These are phyloP conservation scores for Henckelia pumila DNA, from an alignment of 257 asterid species.

Conservation along the genomic window DNA sequence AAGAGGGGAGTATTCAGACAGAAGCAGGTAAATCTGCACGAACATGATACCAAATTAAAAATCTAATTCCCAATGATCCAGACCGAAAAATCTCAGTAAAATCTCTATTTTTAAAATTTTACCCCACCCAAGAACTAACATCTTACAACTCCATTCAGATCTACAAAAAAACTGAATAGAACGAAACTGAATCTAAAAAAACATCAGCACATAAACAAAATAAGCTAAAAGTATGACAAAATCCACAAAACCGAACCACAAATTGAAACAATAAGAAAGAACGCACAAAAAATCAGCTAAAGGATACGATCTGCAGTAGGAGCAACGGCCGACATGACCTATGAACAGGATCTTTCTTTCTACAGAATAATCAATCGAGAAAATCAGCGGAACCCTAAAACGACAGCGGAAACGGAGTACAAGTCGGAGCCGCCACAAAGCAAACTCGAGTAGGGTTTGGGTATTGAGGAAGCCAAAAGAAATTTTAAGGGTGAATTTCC, in stretches of 20 bases:
- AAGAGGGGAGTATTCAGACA: background rate
- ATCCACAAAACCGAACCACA: background rate
- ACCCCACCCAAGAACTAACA: background rate
- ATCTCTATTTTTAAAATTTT: background rate
- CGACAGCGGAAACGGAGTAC: conserved; percentile 23
- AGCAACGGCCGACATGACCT: conserved; percentile 54
- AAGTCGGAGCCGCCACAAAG: conserved; percentile 40
- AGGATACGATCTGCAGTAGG: conserved; percentile 70
- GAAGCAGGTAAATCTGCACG: background rate
- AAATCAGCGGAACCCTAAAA: conserved; percentile 4
- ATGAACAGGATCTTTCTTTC: conserved; percentile 20
- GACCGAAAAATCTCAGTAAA: background rate
- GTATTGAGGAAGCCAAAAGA: conserved; percentile 37
- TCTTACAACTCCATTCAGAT: conserved; percentile 27
- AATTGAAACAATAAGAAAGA: background rate
- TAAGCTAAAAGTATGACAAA: background rate
- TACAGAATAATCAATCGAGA: background rate
- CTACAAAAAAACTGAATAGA: conserved; percentile 11
- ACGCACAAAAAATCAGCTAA: background rate
- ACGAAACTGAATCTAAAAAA: background rate
- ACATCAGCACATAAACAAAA: background rate
- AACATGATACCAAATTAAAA: background rate
- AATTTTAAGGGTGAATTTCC: conserved; percentile 29
- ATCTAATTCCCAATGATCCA: background rate
- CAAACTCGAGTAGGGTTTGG: conserved; percentile 36